Conservation (phyloP, 805 yeast species). For the Suhomyces faveliae region DNA sequence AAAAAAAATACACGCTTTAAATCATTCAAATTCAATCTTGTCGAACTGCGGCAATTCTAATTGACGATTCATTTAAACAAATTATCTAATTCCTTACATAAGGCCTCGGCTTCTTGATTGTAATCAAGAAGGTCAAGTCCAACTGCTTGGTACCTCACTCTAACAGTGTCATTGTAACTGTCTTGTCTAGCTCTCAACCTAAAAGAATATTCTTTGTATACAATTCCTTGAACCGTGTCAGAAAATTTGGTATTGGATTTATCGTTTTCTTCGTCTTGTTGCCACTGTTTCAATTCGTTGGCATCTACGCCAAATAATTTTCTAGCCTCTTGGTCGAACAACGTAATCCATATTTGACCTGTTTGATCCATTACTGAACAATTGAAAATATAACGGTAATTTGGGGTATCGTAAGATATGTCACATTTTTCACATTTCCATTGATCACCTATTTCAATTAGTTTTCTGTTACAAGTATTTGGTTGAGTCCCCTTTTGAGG, state of each 20-base stretch:
- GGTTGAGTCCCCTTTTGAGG: conserved; percentile 11
- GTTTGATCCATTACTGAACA: conserved; percentile 74
- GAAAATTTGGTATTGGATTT: conserved; percentile 36
- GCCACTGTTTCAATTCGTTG: conserved; percentile 54
- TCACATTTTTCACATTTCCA: conserved; percentile 97
- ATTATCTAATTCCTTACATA: conserved; percentile 47
- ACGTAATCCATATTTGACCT: conserved; percentile 81
- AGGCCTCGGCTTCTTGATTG: conserved; percentile 57
- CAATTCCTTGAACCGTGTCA: conserved; percentile 44
- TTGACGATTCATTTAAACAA: conserved; percentile 18
- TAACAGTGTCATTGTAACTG: conserved; percentile 71
- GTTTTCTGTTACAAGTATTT: conserved; percentile 71
- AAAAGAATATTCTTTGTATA: conserved; percentile 70
- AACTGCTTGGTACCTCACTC: conserved; percentile 72
- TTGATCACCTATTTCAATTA: conserved; percentile 61
- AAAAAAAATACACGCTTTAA: not conserved
- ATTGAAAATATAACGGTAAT: conserved; percentile 77
- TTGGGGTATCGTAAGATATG: conserved; percentile 62
- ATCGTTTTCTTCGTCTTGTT: conserved; percentile 33
- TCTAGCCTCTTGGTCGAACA: conserved; percentile 83
- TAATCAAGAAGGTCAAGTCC: conserved; percentile 54
- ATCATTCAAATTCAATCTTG: not conserved
- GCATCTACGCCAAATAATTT: conserved; percentile 63
- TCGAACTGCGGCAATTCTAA: not conserved
- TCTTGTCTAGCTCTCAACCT: conserved; percentile 83